Evolutionary conservation across 768 basidiomycete species (phyloP), one percentile per base, ranked within the genome.

Genomic region (Boletus barrowsii): DNA sequence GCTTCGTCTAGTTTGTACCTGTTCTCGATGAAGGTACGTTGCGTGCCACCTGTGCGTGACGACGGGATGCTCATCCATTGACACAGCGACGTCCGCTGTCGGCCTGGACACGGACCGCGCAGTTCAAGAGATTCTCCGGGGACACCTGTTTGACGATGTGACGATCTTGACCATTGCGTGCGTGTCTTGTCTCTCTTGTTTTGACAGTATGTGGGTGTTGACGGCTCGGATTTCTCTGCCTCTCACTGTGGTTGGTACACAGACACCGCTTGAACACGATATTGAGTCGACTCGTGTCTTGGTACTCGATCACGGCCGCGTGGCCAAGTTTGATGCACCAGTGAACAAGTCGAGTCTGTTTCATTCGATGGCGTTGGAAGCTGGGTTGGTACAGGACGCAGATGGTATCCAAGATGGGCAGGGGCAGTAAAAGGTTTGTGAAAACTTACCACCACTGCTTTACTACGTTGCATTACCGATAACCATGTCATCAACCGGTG

Each of bases 21-120:
- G 90, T 97, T 1, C 76, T 98, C 18, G 95, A 97, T 65, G 95
- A 98, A 82, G 90, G 88, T 83, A 62, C 59, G 62, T 60, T 22
- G 36, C 36, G 10, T 37, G 36, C 36, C 36, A 17, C 36, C 17
- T 13, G 11, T 17, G 37, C 7, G 26, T 14, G 40, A 8, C 4
- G 15, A 26, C 24, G 15, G 30, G 10, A 15, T 24, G 15, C 22
- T 36, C 20, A 40, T 9, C 13, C 37, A 5, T 29, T n/a, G 26
- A 18, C 37, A 41, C n/a, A 88, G 90, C 92, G 3, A 95, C 92
- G 6, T 90, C 87, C 36, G 91, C 92, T 18, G 91, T 95, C 47
- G 93, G 95, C 69, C 74, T 94, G 35, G 91, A 94, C 65, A 95
- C 93, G 10, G 93, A n/a, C n/a, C n/a, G n/a, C n/a, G n/a, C n/a